Evolutionary conservation across 345 rosid species (phyloP).

Genomic region (Barbarea vulgaris): DNA sequence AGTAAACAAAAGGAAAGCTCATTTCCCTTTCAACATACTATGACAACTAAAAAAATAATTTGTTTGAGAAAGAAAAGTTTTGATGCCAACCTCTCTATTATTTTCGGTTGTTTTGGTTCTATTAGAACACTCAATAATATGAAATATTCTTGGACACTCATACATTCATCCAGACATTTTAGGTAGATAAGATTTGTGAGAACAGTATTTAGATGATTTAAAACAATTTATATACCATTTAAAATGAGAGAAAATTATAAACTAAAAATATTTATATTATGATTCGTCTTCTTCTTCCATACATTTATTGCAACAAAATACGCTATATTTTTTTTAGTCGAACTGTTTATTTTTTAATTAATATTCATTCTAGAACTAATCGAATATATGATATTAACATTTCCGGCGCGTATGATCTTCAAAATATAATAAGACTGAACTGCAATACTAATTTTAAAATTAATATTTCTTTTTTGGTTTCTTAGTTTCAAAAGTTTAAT

Average conservation of each 20-base stretch:
- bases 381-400: no score
- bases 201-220: neutral
- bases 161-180: neutral
- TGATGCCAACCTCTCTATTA: neutral
- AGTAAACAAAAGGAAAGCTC: neutral
- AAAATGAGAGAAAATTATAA: neutral
- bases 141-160: constrained; percentile 20
- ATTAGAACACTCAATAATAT: neutral
- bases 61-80: neutral
- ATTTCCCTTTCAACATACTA: neutral
- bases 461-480: neutral
- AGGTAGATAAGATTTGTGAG: constrained; percentile 30
- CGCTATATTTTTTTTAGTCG: no score
- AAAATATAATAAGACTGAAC: no score
- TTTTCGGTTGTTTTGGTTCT: neutral
- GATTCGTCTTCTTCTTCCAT: neutral
- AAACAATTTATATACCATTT: neutral
- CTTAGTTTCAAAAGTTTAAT: neutral
- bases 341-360: no score
- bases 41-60: no score
- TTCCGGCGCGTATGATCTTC: no score
- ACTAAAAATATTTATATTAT: neutral
- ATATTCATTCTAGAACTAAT: no score
- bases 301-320: no score
- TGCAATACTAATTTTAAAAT: no score